Base-by-base conservation (phyloP, 495 filamentous ascomycete genomes). In the Saxophila tyrrhenica region DNA sequence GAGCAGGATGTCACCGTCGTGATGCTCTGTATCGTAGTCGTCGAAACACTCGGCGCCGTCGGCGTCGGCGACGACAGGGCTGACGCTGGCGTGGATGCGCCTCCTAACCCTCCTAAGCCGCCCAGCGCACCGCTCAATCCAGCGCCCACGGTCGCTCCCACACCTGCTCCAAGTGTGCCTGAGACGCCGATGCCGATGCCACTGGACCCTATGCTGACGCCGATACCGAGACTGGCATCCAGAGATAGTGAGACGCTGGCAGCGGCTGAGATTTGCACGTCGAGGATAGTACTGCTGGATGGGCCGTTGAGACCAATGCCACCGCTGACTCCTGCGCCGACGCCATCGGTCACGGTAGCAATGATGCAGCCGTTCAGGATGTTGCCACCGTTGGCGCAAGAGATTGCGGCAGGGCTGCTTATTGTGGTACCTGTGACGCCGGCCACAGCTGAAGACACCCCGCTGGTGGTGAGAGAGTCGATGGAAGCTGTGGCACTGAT, bases 1-100 rank as follows among this genome's bases (percentile, higher is more conserved):
- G 52, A 54, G 52, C 43, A 54, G 41, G 52, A 54, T 5, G 43
- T 54, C 5, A 54, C 38, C 13, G 52, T 54, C 41, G 43, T 54
- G 2, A 43, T 48, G 7, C 41, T 32, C 39, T 25, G 50, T 3
- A 45, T 16, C 13, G 39, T 52, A 2, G 50, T 45, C 15, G 25
- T 39, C 17, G 15, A 25, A 8, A 50, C 9, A 25, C 23, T 50
- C 29, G 29, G 29, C 29, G 29, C 5, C 29, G 29, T 35, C 29
- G 13, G 7, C 7, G 29, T 35, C 13, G 29, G 29, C 7, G 29
- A 7, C 13, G 29, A 13, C 29, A 35, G 29, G 5, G 29, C 29
- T 35, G 29, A 13, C 13, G 13, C 29, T 3, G 25, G 3, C 3
- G 22, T 38, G 5, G 16, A n/a, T 38, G 48, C 9, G 24, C 48